Evolutionary conservation across 1,284 basidiomycete genomes (phyloP), one percentile per base, ranked within the genome.

Genomic region (Cutaneotrichosporon sp.): DNA sequence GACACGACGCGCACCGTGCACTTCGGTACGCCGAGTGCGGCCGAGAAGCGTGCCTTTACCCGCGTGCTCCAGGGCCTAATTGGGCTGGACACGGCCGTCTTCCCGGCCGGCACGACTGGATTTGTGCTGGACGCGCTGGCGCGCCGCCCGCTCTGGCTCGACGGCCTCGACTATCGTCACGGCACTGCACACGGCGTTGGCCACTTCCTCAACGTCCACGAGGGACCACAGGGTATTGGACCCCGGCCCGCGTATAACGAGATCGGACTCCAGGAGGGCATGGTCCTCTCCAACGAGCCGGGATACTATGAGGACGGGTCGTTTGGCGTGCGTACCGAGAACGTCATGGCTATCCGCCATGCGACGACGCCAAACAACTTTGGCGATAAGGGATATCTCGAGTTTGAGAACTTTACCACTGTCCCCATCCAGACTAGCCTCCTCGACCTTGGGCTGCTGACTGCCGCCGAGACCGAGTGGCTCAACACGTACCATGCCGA

Each of bases 141-240:
- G 18, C 84, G 96, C 60, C 85, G 88, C 66, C 84, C 90, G 0
- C 82, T 98, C 0, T 99, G 96, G 96, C 83, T 88, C 71, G 95
- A 98, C 75, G 95, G 95, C 4, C 84, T 96, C 40, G 83, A 85
- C 71, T 86, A 84, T 75, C 75, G 83, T 61, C 92, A 95, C 69
- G 90, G 91, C 9, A 96, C 93, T n/a, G 92, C 92, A 0, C 94
- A 97, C 72, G 94, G 94, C 40, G 90, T 97, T 26, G 94, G 93
- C 0, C 89, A 91, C 69, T 97, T 90, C 81, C 81, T 97, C 58
- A 95, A 95, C 71, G 93, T 97, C 0, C 94, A 97, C 74, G 93
- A 96, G 84, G 92, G 92, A 4, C 93, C 93, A 0, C 91, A 93
- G 47, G 91, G 91, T 1, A 89, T 97, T 62, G 92, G 92, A 26